Conservation (phyloP, 441 rosid genomes). For the Pelargonium citronellum region DNA sequence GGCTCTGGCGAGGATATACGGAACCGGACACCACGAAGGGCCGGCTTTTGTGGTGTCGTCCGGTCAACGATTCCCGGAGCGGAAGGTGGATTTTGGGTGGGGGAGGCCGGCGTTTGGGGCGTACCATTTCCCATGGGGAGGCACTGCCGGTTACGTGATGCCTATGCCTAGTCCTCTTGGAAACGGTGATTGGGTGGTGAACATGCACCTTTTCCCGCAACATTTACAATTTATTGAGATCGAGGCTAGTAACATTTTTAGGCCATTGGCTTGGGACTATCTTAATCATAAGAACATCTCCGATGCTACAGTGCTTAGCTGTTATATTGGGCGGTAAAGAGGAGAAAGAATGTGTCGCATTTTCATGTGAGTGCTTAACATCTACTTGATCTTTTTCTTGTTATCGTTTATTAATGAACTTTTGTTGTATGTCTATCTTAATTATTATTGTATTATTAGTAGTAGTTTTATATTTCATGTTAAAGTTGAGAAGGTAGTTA, state of each 20-base stretch:
- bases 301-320: no score
- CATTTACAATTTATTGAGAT: conserved; percentile 53
- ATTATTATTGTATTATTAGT: no score
- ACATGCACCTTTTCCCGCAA: conserved; percentile 45
- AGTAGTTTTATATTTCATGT: no score
- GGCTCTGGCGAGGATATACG: conserved; percentile 46
- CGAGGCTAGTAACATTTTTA: conserved; percentile 42
- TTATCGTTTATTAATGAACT: no score
- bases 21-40: conserved; percentile 36
- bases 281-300: no score
- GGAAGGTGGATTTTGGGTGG: conserved; percentile 65
- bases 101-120: conserved; percentile 61
- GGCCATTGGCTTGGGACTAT: conserved; percentile 29
- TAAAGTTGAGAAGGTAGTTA: no score
- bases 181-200: conserved; percentile 74
- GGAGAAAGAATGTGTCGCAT: no score
- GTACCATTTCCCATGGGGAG: conserved; percentile 87
- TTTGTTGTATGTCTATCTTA: no score
- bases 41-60: conserved; percentile 79
- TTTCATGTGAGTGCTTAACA: no score
- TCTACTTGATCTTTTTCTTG: no score
- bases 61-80: conserved; percentile 56
- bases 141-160: conserved; percentile 68
- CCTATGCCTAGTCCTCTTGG: conserved; percentile 63
- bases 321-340: no score